Evolutionary conservation across 768 basidiomycete genomes (phyloP), one percentile per base, ranked within the genome.

Genomic region (Lentinula sp.): DNA sequence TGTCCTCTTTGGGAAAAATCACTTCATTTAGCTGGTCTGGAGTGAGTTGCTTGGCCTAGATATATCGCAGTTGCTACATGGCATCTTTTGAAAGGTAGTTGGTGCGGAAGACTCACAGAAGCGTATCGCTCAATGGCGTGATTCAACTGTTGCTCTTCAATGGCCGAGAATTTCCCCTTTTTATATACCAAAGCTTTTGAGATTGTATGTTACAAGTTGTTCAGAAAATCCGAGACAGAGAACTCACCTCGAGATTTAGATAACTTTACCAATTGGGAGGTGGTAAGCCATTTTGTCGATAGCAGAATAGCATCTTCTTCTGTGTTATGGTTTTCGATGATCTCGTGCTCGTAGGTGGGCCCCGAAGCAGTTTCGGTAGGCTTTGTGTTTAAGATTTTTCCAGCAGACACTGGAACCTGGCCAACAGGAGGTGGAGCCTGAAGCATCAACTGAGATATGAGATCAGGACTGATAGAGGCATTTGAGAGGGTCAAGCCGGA

Each of bases 91-190:
- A 51, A 18, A 32, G 21, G 59, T 57, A 52, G n/a, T 28, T 13
- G 51, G 13, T 21, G 37, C 15, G n/a, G 15, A 51, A 16, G 18
- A 75, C 85, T 52, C 66, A 89, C 89, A 18, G 71, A 65, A 58
- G 81, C 80, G 68, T 86, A 91, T 8, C 74, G 71, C 60, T 87
- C 84, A 39, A 93, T 84, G 6, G 90, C 91, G 13, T 72, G 70
- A 63, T 74, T 79, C 1, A 93, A 71, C 63, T 86, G 86, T 28
- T 84, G 79, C 61, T 86, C 88, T 67, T 94, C 91, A 45, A 85
- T 84, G 0, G 86, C 83, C 28, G 90, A 91, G 67, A 94, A 94
- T 68, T 91, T 93, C 13, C 91, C 91, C 71, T 92, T 92, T 74
- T 88, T 92, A 71, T 91, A 93, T 2, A 89, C 81, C n/a, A 93